phyloP scores from a whole-genome alignment of 2,329 filamentous ascomycete species.

The Gnomoniopsis sp. region DNA sequence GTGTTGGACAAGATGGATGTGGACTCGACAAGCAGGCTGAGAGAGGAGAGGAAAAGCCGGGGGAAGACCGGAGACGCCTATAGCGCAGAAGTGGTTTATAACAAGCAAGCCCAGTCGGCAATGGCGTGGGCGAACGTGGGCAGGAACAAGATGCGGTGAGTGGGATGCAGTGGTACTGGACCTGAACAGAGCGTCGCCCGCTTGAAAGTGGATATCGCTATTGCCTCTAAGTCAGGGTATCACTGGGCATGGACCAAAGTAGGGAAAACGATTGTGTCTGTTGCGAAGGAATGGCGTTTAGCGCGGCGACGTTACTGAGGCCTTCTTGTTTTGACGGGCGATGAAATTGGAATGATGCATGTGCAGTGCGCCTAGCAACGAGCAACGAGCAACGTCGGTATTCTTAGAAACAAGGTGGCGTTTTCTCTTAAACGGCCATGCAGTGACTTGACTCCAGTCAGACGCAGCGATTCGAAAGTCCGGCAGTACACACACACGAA shows the following conservation, averaged over 20 bases:
- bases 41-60: conserved; percentile 3
- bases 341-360: conserved; percentile 1
- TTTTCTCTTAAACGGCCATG: neutral
- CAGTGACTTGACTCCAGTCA: too few relatives aligned
- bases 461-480: too few relatives aligned
- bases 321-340: neutral
- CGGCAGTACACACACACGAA: neutral
- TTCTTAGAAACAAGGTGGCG: conserved; percentile 11
- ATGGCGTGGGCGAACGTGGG: conserved; percentile 2
- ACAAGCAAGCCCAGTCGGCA: conserved; percentile 2
- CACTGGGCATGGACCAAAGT: neutral
- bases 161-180: conserved; percentile 14
- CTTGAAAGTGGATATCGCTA: conserved; percentile 15
- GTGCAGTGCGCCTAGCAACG: neutral
- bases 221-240: neutral
- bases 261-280: neutral
- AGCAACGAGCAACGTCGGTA: neutral
- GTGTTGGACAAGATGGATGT: conserved; percentile 1
- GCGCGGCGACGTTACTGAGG: conserved; percentile 12
- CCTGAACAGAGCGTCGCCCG: conserved; percentile 14
- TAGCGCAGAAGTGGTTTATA: conserved; percentile 16
- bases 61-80: conserved; percentile 9
- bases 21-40: conserved; percentile 1
- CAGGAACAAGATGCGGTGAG: conserved; percentile 19
- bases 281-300: conserved; percentile 10